phyloP scores from a whole-genome alignment of 1,284 basidiomycete species.

The Taiwanofungus camphoratus region DNA sequence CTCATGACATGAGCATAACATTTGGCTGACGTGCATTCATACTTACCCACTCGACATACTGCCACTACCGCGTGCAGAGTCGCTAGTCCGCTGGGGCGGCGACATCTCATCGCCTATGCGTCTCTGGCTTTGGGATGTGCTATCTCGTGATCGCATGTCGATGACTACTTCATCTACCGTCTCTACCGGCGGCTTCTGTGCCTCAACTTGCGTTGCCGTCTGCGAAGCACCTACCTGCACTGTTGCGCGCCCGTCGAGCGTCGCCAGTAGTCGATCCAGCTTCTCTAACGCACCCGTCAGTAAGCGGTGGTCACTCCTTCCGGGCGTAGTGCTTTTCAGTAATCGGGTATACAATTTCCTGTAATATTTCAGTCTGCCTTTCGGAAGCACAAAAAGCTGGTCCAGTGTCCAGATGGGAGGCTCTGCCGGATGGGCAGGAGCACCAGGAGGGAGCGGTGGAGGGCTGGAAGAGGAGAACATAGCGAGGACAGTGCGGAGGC shows the following conservation, averaged over 20 bases:
- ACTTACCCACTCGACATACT: slow-evolving; percentile 53
- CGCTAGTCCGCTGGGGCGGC: slow-evolving; percentile 20
- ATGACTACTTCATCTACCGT: slow-evolving; percentile 49
- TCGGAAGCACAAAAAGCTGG: slow-evolving; percentile 82
- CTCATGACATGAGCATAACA: not conserved
- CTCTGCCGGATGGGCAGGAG: slow-evolving; percentile 32
- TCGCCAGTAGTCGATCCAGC: slow-evolving; percentile 69
- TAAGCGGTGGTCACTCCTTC: slow-evolving; percentile 82
- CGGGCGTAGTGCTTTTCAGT: slow-evolving; percentile 84
- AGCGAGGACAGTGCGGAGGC: slow-evolving; percentile 64
- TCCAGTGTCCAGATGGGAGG: slow-evolving; percentile 79
- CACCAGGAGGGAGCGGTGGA: slow-evolving; percentile 42
- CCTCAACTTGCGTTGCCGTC: slow-evolving; percentile 14
- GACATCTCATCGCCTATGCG: slow-evolving; percentile 6
- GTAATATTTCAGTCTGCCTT: slow-evolving; percentile 85
- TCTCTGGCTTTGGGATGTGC: slow-evolving; percentile 19
- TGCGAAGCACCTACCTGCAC: slow-evolving; percentile 34
- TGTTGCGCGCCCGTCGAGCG: slow-evolving; percentile 55
- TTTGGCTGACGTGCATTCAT: not conserved
- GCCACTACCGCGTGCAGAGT: slow-evolving; percentile 27
- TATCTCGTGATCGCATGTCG: slow-evolving; percentile 39
- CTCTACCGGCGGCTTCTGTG: slow-evolving; percentile 24
- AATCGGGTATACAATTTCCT: slow-evolving; percentile 86
- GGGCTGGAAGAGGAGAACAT: slow-evolving; percentile 65
- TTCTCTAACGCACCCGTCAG: slow-evolving; percentile 79